Evolutionary conservation across 495 filamentous ascomycete species (phyloP).

Genomic region (Xylaria telfairii): DNA sequence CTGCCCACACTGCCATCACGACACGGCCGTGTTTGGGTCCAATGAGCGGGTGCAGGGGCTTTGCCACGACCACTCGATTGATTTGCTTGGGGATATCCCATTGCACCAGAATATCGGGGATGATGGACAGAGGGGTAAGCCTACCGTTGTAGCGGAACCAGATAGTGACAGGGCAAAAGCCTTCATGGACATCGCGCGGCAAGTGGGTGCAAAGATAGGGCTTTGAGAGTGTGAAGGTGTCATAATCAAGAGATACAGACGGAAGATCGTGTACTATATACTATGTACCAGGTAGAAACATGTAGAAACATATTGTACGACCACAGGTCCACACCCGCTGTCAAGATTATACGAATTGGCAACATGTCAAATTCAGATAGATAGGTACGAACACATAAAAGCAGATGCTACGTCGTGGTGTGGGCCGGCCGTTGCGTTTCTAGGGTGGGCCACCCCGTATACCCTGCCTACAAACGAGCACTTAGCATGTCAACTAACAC

Average conservation of each 20-base stretch:
- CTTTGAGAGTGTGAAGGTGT: slow-evolving; percentile 24
- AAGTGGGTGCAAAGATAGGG: slow-evolving; percentile 61
- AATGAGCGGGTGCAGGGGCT: slow-evolving; percentile 52
- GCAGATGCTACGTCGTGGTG: not conserved
- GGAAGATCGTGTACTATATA: not conserved
- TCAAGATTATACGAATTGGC: not conserved
- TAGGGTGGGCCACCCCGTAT: not conserved
- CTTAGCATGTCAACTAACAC: slow-evolving; percentile 38
- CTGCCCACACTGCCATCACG: slow-evolving; percentile 76
- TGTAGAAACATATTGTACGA: not conserved
- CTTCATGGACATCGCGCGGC: slow-evolving; percentile 73
- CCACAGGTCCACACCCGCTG: not conserved
- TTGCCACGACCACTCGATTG: slow-evolving; percentile 65
- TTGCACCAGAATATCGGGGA: slow-evolving; percentile 85
- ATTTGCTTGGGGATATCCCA: slow-evolving; percentile 87
- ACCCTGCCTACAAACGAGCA: slow-evolving; percentile 29
- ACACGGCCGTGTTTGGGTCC: slow-evolving; percentile 80
- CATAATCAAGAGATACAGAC: not conserved
- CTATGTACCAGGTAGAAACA: slow-evolving; percentile 7
- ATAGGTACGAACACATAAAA: not conserved
- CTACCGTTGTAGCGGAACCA: slow-evolving; percentile 87
- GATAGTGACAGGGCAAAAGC: slow-evolving; percentile 70
- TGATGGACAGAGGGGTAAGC: slow-evolving; percentile 87
- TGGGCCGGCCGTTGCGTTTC: not conserved
- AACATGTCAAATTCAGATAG: not conserved